Conservation (phyloP, 2,329 filamentous ascomycete genomes). For the Ramichloridium luteum region DNA sequence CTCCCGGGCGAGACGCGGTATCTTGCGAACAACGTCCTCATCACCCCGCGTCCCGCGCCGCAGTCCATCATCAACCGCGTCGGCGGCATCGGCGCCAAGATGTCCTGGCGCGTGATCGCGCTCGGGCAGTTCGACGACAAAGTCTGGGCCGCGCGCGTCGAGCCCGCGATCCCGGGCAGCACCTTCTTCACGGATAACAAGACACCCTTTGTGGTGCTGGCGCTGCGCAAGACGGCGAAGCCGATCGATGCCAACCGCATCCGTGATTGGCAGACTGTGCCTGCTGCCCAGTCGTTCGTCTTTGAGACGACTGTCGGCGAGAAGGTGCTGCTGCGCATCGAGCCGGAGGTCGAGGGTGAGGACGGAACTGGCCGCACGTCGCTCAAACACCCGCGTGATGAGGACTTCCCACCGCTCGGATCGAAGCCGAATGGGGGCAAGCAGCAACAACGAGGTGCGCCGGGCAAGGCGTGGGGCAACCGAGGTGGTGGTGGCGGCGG, state of each 20-base stretch:
- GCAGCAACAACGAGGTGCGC: constrained; percentile 1
- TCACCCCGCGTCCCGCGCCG: constrained; percentile 65
- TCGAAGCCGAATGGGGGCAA: constrained; percentile 19
- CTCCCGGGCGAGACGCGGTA: constrained; percentile 60
- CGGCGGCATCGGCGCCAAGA: constrained; percentile 72
- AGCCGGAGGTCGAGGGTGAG: constrained; percentile 53
- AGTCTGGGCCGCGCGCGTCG: constrained; percentile 75
- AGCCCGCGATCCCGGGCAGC: constrained; percentile 55
- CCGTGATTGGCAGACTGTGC: constrained; percentile 67
- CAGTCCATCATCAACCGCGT: constrained; percentile 65
- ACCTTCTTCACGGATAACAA: constrained; percentile 68
- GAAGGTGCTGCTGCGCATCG: constrained; percentile 71
- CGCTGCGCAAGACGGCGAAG: constrained; percentile 60
- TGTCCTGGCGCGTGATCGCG: constrained; percentile 73
- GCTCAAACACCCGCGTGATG: constrained; percentile 49
- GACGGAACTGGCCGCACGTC: constrained; percentile 53
- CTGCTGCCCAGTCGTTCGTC: constrained; percentile 55
- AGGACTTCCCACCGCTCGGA: constrained; percentile 31
- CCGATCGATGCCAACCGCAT: constrained; percentile 74
- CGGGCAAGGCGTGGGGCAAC: constrained; percentile 3
- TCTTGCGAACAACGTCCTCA: constrained; percentile 83
- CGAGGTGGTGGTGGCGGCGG: constrained; percentile 22
- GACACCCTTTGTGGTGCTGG: constrained; percentile 69
- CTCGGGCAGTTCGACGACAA: constrained; percentile 63
- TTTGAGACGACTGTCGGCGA: constrained; percentile 81